Base-by-base conservation (phyloP, 1,139 yeast species). In the Eremothecium gossypii region DNA sequence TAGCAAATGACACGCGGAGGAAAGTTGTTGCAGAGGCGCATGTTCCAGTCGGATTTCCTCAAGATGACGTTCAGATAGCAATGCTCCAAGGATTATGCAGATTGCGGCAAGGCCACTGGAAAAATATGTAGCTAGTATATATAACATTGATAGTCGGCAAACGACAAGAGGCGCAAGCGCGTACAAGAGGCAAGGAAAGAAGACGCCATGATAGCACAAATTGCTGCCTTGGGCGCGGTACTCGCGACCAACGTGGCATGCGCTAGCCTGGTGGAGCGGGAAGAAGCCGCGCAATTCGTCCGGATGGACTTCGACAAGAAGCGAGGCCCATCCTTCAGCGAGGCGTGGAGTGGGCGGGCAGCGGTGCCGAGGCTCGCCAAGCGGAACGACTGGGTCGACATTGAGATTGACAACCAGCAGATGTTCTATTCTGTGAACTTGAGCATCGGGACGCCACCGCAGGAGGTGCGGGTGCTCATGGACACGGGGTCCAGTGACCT, bases 401-500 rank as follows among this genome's bases (percentile, higher is more conserved):
- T 55, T 2, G 48, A 45, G 29, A 46, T 57, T 23, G 48, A 48
- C 1, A 58, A 58, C 45, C 48, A 56, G 43, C 45, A 49, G 37
- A 50, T 49, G 27, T 58, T 55, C 33, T 59, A 59, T 40, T 52
- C 62, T 1, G 60, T 57, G 6, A 46, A 53, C 6, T 43, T 59
- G 23, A 47, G 45, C 7, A 51, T 81, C 12, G 89, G 91, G 2
- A 71, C 83, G 1, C 70, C 77, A 7, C 57, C 66, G 0, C 78
- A 76, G 50, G 57, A 66, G 8, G 70, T 80, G 27, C 65, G 65
- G 6, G 77, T 78, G 1, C 65, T 78, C 48, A 61, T 82, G 14
- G 89, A 82, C 53, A 81, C 89, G 4, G 89, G 89, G 1, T 79
- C 85, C 1, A 71, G 83, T 5, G 87, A 81, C 57, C 62, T 81